Percentiles rank a stretch among this genome's conserved stretches.
Conservation (phyloP, 306 rosid species). For the Sechiopsis laciniata region DNA sequence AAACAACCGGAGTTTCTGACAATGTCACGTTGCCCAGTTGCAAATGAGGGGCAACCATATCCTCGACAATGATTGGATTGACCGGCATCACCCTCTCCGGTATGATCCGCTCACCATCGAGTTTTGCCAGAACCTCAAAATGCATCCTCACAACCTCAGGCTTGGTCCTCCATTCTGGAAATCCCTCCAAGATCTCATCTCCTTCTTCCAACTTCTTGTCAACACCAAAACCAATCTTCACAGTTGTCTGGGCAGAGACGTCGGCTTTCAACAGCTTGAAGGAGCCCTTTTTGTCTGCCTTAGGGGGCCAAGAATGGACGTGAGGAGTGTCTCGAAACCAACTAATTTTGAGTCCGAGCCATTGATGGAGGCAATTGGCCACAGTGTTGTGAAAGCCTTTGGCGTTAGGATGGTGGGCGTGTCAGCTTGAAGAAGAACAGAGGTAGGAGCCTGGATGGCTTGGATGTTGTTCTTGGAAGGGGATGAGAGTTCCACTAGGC, state of each 20-base stretch:
- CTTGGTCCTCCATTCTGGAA: slow-evolving; percentile 79
- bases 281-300: slow-evolving; percentile 63
- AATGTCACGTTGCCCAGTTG: slow-evolving; percentile 42
- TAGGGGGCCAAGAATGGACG: slow-evolving; percentile 70
- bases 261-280: slow-evolving; percentile 82
- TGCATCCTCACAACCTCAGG: slow-evolving; percentile 63
- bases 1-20: slow-evolving; percentile 45
- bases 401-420: slow-evolving; percentile 59
- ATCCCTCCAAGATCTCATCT: slow-evolving; percentile 46
- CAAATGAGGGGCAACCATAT: slow-evolving; percentile 34
- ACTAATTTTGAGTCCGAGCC: slow-evolving; percentile 66
- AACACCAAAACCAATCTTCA: slow-evolving; percentile 75
- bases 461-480: slow-evolving; percentile 26
- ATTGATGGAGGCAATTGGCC: slow-evolving; percentile 88
- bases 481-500: slow-evolving; percentile 85
- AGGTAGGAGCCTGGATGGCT: slow-evolving; percentile 32
- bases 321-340: slow-evolving; percentile 65
- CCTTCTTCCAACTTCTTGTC: slow-evolving; percentile 82
- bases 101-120: slow-evolving; percentile 76
- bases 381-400: slow-evolving; percentile 51
- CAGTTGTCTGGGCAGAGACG: slow-evolving; percentile 73
- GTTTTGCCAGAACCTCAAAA: slow-evolving; percentile 87
- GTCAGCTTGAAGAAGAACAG: slow-evolving; percentile 36
- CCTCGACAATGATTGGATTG: slow-evolving; percentile 49
- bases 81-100: slow-evolving; percentile 65